phyloP scores from a whole-genome alignment of 345 rosid genomes.

The Rhodamnia rubescens region DNA sequence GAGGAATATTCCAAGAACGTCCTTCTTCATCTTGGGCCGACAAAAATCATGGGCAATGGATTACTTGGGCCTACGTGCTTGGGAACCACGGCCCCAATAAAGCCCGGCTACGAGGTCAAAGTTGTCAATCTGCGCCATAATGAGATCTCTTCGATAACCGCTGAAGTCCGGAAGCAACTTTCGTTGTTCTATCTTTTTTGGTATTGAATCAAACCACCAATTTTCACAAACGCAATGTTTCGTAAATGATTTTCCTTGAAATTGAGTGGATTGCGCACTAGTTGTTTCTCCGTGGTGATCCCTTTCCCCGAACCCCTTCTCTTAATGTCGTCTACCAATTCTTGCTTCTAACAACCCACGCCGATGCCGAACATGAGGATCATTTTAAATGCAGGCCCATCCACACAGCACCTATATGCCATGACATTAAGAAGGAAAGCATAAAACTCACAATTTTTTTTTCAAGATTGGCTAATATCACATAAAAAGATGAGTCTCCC shows the following conservation, averaged over 20 bases:
- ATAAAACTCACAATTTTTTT: no score
- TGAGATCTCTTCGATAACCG: neutral
- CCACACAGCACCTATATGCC: no score
- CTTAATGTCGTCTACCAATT: neutral
- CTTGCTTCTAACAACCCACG: neutral
- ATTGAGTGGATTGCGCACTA: neutral
- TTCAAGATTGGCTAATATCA: no score
- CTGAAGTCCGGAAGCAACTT: neutral
- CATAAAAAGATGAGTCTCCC: no score
- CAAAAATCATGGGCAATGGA: neutral
- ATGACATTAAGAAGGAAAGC: no score
- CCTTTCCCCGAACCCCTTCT: neutral
- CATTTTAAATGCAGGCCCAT: constrained; percentile 20
- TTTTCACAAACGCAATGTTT: neutral
- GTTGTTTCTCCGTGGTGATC: neutral
- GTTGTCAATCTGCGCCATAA: neutral
- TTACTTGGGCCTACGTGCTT: neutral
- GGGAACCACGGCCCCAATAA: neutral
- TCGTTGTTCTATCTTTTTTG: neutral
- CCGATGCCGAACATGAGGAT: neutral
- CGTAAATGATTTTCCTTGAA: neutral
- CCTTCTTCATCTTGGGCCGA: neutral
- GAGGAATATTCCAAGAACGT: neutral
- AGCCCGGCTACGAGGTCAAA: neutral
- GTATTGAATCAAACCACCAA: neutral